phyloP scores from a whole-genome alignment of 148 eudicot genomes.

The Rhododendron ovatum region DNA sequence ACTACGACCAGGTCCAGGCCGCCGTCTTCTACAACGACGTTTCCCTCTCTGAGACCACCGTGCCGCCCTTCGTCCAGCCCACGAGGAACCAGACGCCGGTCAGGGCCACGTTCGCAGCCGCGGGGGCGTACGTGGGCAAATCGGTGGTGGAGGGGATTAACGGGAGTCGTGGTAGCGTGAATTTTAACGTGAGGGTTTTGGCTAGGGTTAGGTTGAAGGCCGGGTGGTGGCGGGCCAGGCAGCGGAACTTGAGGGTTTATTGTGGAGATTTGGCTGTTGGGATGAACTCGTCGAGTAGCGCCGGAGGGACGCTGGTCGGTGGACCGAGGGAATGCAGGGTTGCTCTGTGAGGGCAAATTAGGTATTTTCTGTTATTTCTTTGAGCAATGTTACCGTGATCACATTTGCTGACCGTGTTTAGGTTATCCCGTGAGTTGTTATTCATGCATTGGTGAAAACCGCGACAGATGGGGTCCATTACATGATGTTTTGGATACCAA shows the following conservation, averaged over 20 bases:
- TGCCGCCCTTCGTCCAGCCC: conserved; percentile 54
- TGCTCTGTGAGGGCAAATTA: conserved; percentile 26
- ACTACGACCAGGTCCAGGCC: conserved; percentile 40
- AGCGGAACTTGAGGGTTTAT: conserved; percentile 44
- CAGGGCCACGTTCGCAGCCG: conserved; percentile 36
- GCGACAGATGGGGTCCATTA: too few species aligned
- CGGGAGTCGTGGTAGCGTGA: conserved; percentile 25
- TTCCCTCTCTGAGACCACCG: conserved; percentile 25
- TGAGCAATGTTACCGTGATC: neutral
- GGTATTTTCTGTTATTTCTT: neutral
- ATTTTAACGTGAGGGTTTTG: conserved; percentile 36
- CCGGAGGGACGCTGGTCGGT: conserved; percentile 24
- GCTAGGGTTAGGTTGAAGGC: conserved; percentile 50
- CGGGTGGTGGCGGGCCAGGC: conserved; percentile 56
- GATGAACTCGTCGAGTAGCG: conserved; percentile 18
- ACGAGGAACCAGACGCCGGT: conserved; percentile 28
- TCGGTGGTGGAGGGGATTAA: conserved; percentile 19
- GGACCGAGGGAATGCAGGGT: conserved; percentile 39
- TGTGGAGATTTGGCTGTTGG: conserved; percentile 42
- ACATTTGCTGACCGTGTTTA: too few species aligned
- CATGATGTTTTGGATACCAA: too few species aligned
- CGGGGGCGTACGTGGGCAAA: conserved; percentile 26
- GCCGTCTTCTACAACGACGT: conserved; percentile 22
- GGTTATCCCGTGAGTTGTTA: neutral
- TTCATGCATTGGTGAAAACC: too few species aligned